A percentile compares a stretch with the other conserved stretches of the same genome.
Evolutionary conservation across 768 basidiomycete genomes (phyloP).

Genomic region (Amanita fuliginea): DNA sequence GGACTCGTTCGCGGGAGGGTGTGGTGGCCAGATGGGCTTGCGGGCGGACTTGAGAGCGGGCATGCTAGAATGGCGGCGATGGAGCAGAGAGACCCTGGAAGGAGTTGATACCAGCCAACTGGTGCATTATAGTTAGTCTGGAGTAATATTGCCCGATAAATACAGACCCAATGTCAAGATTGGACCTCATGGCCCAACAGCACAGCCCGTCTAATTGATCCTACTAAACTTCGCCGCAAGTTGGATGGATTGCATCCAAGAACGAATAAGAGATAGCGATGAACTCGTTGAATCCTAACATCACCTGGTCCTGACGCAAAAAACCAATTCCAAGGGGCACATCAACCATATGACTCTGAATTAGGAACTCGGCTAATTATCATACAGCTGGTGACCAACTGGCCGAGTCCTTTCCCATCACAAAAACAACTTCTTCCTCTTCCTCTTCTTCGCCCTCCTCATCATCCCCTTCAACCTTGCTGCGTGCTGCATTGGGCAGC

Average conservation of each 20-base stretch:
- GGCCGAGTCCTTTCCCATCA: constrained; percentile 39
- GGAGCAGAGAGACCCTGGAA: constrained; percentile 4
- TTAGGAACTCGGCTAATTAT: neutral
- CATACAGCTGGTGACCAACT: constrained; percentile 7
- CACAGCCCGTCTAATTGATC: neutral
- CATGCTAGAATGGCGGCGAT: constrained; percentile 7
- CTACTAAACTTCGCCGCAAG: neutral
- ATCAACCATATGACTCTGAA: neutral
- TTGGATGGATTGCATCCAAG: neutral
- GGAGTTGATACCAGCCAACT: constrained; percentile 6
- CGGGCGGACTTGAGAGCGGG: constrained; percentile 5
- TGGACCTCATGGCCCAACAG: neutral
- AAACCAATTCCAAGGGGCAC: neutral
- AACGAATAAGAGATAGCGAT: neutral
- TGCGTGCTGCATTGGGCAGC: constrained; percentile 48
- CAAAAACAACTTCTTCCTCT: constrained; percentile 67
- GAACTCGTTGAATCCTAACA: neutral
- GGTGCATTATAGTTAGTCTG: neutral
- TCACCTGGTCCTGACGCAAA: neutral
- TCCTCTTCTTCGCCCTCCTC: constrained; percentile 35
- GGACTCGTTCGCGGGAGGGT: constrained; percentile 24
- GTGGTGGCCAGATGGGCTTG: constrained; percentile 15
- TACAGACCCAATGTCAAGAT: constrained; percentile 2
- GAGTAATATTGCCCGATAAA: neutral
- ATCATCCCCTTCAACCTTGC: constrained; percentile 20